phyloP scores from a whole-genome alignment of 2,329 filamentous ascomycete genomes.

The Colletotrichum simmondsii region DNA sequence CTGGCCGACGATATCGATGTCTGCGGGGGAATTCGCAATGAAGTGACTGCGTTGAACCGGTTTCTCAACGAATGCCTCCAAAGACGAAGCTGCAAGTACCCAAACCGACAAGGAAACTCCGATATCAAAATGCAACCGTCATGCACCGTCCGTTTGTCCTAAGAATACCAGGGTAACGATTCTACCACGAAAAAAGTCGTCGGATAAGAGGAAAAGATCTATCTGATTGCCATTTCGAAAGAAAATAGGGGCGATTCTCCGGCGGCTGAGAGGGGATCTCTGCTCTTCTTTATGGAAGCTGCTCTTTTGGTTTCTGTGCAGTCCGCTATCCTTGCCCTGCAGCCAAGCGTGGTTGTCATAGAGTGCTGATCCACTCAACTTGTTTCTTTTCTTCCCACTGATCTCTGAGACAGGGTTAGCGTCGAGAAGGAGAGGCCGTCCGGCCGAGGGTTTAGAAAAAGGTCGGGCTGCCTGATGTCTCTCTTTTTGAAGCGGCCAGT shows the following conservation, averaged over 20 bases:
- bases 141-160: slow-evolving; percentile 32
- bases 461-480: slow-evolving; percentile 31
- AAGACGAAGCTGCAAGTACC: slow-evolving; percentile 31
- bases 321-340: slow-evolving; percentile 29
- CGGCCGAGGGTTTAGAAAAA: slow-evolving; percentile 18
- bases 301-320: slow-evolving; percentile 15
- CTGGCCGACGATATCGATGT: not conserved
- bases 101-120: slow-evolving; percentile 26
- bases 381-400: slow-evolving; percentile 33
- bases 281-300: slow-evolving; percentile 30
- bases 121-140: slow-evolving; percentile 29
- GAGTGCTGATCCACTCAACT: slow-evolving; percentile 30
- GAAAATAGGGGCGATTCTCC: not conserved
- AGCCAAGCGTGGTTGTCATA: slow-evolving; percentile 35
- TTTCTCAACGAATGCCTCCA: not conserved
- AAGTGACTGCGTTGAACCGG: slow-evolving; percentile 7
- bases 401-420: slow-evolving; percentile 35
- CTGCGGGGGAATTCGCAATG: not conserved
- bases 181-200: slow-evolving; percentile 12
- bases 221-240: slow-evolving; percentile 20
- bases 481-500: slow-evolving; percentile 16
- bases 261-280: slow-evolving; percentile 12
- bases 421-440: slow-evolving; percentile 22
- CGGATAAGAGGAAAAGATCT: slow-evolving; percentile 9
- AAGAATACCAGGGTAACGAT: slow-evolving; percentile 29